Conservation (phyloP, 768 basidiomycete species). For the Leccinum longicurvipes region DNA sequence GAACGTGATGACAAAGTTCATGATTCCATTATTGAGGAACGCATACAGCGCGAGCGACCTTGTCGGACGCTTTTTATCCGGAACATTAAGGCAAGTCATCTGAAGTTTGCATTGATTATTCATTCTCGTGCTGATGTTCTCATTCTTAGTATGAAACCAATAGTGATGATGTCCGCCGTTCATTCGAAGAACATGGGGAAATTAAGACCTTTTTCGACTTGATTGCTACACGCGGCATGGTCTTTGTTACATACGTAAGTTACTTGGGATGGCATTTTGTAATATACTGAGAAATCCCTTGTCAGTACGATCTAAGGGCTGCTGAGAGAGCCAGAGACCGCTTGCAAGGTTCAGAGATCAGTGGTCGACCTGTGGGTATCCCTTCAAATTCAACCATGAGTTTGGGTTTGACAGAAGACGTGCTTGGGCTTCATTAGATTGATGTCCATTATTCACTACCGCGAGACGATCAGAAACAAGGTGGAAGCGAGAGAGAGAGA, state of each 20-base stretch:
- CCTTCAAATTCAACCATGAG: background rate
- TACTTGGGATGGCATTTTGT: background rate
- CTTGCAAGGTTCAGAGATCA: slow-evolving; percentile 85
- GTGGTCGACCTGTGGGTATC: slow-evolving; percentile 79
- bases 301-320: slow-evolving; percentile 80
- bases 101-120: slow-evolving; percentile 4
- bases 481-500: slow-evolving; percentile 60
- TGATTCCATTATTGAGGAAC: slow-evolving; percentile 90
- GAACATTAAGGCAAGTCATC: slow-evolving; percentile 89
- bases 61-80: slow-evolving; percentile 96
- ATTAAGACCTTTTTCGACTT: slow-evolving; percentile 98
- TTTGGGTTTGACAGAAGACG: slow-evolving; percentile 5
- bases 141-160: slow-evolving; percentile 76
- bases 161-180: slow-evolving; percentile 76
- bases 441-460: slow-evolving; percentile 98
- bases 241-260: slow-evolving; percentile 97
- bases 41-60: slow-evolving; percentile 89
- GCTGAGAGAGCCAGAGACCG: slow-evolving; percentile 90
- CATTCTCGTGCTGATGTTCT: slow-evolving; percentile 13
- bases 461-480: slow-evolving; percentile 73
- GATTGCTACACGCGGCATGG: slow-evolving; percentile 94
- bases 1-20: slow-evolving; percentile 88
- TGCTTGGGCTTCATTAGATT: slow-evolving; percentile 53
- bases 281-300: slow-evolving; percentile 13
- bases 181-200: slow-evolving; percentile 92